Percentiles rank a stretch among this genome's conserved stretches.
phyloP scores from a whole-genome alignment of 1,284 basidiomycete species.

The Mycosarcoma mackinlayi region DNA sequence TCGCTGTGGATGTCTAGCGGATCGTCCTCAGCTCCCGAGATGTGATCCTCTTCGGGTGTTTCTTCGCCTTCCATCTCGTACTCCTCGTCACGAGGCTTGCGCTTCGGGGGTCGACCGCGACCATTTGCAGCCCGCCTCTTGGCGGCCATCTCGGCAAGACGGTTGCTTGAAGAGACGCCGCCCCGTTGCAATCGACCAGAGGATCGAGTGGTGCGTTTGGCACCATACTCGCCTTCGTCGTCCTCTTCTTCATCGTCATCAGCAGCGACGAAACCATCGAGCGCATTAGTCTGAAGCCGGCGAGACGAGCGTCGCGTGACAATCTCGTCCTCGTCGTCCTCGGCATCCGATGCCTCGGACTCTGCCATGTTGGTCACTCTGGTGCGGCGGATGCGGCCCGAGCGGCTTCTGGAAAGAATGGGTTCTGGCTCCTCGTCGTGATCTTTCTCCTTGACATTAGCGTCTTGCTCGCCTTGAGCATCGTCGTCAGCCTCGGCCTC shows the following conservation, averaged over 20 bases:
- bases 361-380: constrained; percentile 31
- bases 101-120: constrained; percentile 16
- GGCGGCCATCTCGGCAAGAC: constrained; percentile 44
- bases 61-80: constrained; percentile 44
- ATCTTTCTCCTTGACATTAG: constrained; percentile 12
- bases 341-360: constrained; percentile 28
- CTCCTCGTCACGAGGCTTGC: constrained; percentile 35
- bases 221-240: constrained; percentile 51
- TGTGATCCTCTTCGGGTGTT: constrained; percentile 42
- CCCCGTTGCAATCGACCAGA: constrained; percentile 35
- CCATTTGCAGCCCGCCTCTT: constrained; percentile 42
- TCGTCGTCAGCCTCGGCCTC: constrained; percentile 38
- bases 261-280: constrained; percentile 57
- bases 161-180: constrained; percentile 13
- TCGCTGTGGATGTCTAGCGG: constrained; percentile 52
- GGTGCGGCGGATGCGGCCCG: constrained; percentile 32
- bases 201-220: constrained; percentile 33
- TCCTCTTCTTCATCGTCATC: constrained; percentile 62
- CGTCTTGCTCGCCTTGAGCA: constrained; percentile 25
- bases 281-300: constrained; percentile 25
- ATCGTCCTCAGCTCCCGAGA: constrained; percentile 46
- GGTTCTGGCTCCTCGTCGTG: constrained; percentile 29
- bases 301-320: constrained; percentile 26
- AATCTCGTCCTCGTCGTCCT: constrained; percentile 37
- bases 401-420: constrained; percentile 34